phyloP scores from a whole-genome alignment of 208 protist species.

The Leishmania martiniquensis region DNA sequence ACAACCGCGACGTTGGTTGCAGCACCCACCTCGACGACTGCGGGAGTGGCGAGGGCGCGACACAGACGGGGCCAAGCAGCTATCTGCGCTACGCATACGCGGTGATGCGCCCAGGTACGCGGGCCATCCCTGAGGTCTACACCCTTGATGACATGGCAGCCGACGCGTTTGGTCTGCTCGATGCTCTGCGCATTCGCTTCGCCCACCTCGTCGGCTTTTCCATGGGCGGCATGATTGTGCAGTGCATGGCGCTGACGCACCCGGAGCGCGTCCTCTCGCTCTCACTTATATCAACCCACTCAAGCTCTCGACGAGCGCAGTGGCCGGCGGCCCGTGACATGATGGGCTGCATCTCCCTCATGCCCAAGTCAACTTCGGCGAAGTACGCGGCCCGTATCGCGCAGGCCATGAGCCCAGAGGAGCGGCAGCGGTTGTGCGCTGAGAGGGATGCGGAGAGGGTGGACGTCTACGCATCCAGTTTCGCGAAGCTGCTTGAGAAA shows the following conservation, averaged over 20 bases:
- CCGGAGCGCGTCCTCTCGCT: conserved; percentile 55
- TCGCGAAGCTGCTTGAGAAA: conserved; percentile 42
- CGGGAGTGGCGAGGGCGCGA: background rate
- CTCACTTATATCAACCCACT: conserved; percentile 52
- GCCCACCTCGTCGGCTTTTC: conserved; percentile 73
- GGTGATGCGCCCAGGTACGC: conserved; percentile 35
- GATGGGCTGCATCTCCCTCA: conserved; percentile 38
- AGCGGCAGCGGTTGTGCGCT: conserved; percentile 24
- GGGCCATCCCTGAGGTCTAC: conserved; percentile 51
- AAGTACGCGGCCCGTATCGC: conserved; percentile 38
- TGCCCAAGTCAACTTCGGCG: conserved; percentile 37
- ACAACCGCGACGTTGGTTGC: conserved; percentile 77
- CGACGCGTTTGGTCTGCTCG: conserved; percentile 66
- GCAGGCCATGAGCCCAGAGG: conserved; percentile 25
- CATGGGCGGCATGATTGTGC: conserved; percentile 75
- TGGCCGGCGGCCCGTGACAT: conserved; percentile 54
- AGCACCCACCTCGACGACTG: conserved; percentile 66
- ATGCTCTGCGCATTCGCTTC: conserved; percentile 32
- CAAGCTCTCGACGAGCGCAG: conserved; percentile 24
- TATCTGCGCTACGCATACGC: conserved; percentile 31
- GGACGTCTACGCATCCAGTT: conserved; percentile 33
- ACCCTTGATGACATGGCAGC: conserved; percentile 62
- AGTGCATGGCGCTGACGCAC: conserved; percentile 58
- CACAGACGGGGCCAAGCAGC: conserved; percentile 1
- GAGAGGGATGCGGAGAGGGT: conserved; percentile 42